Conservation (phyloP, 306 rosid species). For the Oemleria cerasiformis region DNA sequence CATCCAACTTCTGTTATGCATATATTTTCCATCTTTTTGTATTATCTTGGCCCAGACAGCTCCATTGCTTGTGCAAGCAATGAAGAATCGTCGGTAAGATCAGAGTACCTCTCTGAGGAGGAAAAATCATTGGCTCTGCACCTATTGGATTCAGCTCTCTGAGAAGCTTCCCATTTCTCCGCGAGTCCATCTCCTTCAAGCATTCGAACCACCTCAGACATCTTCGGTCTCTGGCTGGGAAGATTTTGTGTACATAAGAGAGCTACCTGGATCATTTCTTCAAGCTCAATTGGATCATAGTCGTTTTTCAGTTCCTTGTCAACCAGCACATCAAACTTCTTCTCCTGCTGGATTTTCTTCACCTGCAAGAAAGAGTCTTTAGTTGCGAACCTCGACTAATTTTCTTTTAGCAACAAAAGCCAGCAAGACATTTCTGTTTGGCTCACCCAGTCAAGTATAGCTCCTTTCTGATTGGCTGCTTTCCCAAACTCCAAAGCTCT, state of each 20-base stretch:
- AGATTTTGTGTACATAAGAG: slow-evolving; percentile 81
- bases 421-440: slow-evolving; percentile 6
- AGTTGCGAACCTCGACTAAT: neutral
- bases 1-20: neutral
- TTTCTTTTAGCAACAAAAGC: neutral
- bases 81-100: slow-evolving; percentile 95
- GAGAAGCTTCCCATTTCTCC: slow-evolving; percentile 97
- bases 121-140: slow-evolving; percentile 75
- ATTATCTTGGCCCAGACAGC: slow-evolving; percentile 94
- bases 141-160: slow-evolving; percentile 74
- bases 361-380: slow-evolving; percentile 51
- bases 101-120: slow-evolving; percentile 82
- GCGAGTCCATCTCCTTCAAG: slow-evolving; percentile 98
- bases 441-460: slow-evolving; percentile 92
- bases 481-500: slow-evolving; percentile 92
- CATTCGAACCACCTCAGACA: slow-evolving; percentile 96
- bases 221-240: slow-evolving; percentile 82
- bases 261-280: slow-evolving; percentile 86
- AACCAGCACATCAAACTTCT: slow-evolving; percentile 72
- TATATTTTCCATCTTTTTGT: neutral
- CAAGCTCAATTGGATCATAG: slow-evolving; percentile 78
- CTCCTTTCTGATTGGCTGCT: slow-evolving; percentile 89
- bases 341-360: slow-evolving; percentile 81
- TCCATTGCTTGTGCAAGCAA: slow-evolving; percentile 97
- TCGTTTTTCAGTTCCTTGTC: slow-evolving; percentile 69